A percentile compares a stretch with the other conserved stretches of the same genome.
Conservation (phyloP, 345 rosid genomes). For the Eucalyptus caleyi region DNA sequence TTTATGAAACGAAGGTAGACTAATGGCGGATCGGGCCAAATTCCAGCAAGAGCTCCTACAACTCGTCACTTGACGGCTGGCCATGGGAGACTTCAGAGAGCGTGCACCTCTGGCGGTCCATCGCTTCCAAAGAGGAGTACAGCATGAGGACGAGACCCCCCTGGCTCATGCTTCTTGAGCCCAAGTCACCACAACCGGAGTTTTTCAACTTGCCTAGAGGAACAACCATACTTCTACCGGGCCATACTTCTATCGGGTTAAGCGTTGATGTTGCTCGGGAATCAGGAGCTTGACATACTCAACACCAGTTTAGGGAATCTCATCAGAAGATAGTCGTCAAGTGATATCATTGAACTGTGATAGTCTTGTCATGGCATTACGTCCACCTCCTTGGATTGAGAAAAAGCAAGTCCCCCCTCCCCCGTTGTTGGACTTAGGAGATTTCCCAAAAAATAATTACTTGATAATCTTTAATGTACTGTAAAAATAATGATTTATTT, state of each 20-base stretch:
- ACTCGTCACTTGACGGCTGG: neutral
- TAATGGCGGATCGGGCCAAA: neutral
- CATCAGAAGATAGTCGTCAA: neutral
- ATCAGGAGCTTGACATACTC: neutral
- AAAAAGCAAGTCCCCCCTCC: neutral
- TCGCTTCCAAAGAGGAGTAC: neutral
- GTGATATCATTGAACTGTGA: neutral
- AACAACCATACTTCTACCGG: neutral
- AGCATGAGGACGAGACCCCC: neutral
- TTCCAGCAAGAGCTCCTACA: neutral
- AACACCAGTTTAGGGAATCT: neutral
- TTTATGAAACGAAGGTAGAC: neutral
- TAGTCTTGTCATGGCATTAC: neutral
- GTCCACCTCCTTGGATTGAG: neutral
- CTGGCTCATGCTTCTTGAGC: neutral
- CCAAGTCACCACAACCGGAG: neutral
- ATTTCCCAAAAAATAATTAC: neutral
- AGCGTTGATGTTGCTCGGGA: neutral
- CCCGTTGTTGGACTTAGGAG: neutral
- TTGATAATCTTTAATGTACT: rapidly evolving
- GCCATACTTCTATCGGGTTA: neutral
- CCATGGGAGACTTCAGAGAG: neutral
- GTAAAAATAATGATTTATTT: rapidly evolving
- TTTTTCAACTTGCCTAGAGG: neutral
- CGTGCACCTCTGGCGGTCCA: neutral